These are phyloP conservation scores for Salvia rosmarinus DNA, from an alignment of 257 asterid genomes.

Conservation along the genomic window DNA sequence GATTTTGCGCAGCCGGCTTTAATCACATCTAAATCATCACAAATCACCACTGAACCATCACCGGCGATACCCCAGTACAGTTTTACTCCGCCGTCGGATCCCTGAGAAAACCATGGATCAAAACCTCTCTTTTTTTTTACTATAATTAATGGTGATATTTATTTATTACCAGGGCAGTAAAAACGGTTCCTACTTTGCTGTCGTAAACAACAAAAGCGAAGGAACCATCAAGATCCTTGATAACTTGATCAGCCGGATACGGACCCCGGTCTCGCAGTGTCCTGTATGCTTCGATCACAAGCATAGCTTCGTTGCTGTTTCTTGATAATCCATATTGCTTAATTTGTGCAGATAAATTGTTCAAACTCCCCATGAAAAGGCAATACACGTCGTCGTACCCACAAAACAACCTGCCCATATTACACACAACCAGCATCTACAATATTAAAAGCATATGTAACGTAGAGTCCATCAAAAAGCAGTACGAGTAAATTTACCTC, in stretches of 20 bases:
- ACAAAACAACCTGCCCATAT: slow-evolving; percentile 57
- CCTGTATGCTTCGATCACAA: slow-evolving; percentile 75
- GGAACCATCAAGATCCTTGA: slow-evolving; percentile 81
- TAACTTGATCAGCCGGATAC: slow-evolving; percentile 85
- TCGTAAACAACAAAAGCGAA: slow-evolving; percentile 82
- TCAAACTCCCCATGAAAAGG: slow-evolving; percentile 72
- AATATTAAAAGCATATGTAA: too few species aligned
- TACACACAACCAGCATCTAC: too few species aligned
- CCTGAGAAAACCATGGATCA: slow-evolving; percentile 52
- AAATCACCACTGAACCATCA: slow-evolving; percentile 87
- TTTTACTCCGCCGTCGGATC: slow-evolving; percentile 79
- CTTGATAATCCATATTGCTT: slow-evolving; percentile 73
- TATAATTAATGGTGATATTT: too few species aligned
- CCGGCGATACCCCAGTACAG: slow-evolving; percentile 88
- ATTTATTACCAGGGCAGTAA: slow-evolving; percentile 78
- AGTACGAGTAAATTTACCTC: slow-evolving; percentile 32
- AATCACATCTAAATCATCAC: slow-evolving; percentile 67
- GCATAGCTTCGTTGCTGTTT: slow-evolving; percentile 75
- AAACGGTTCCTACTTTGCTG: slow-evolving; percentile 65
- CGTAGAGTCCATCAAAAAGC: too few species aligned
- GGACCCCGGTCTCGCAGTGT: slow-evolving; percentile 88
- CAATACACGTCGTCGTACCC: slow-evolving; percentile 78
- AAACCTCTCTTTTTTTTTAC: too few species aligned
- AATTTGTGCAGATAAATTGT: slow-evolving; percentile 65
- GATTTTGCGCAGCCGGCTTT: slow-evolving; percentile 85